Conservation (phyloP, 495 filamentous ascomycete species). For the Talaromyces thailandensis region DNA sequence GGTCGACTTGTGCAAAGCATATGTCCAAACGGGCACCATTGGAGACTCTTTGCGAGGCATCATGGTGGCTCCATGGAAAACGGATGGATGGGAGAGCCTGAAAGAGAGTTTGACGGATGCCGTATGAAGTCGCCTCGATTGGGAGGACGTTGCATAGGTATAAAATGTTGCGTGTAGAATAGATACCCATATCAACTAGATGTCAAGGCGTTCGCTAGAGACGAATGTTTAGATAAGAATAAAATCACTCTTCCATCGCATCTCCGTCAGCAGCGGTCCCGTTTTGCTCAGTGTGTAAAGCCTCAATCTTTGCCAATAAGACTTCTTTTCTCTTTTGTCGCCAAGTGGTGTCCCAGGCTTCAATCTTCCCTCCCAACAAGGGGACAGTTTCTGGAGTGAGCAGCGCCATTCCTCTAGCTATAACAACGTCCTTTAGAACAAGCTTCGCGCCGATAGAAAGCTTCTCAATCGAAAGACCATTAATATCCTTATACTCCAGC, state of each 20-base stretch:
- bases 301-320: slow-evolving; percentile 48
- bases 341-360: slow-evolving; percentile 70
- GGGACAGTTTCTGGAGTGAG: slow-evolving; percentile 55
- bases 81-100: slow-evolving; percentile 52
- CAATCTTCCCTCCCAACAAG: slow-evolving; percentile 81
- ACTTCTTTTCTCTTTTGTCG: slow-evolving; percentile 59
- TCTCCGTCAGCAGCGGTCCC: not conserved
- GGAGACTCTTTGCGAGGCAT: slow-evolving; percentile 69
- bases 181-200: not conserved
- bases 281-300: slow-evolving; percentile 9
- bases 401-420: slow-evolving; percentile 71
- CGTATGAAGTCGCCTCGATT: slow-evolving; percentile 4
- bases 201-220: not conserved
- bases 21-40: slow-evolving; percentile 61
- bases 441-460: slow-evolving; percentile 76
- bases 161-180: slow-evolving; percentile 5
- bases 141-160: not conserved
- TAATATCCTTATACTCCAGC: slow-evolving; percentile 61
- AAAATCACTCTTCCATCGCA: slow-evolving; percentile 3
- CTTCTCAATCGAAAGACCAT: slow-evolving; percentile 52
- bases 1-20: slow-evolving; percentile 62
- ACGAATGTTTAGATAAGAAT: not conserved
- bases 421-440: slow-evolving; percentile 52
- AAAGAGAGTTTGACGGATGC: slow-evolving; percentile 18
- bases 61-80: slow-evolving; percentile 73